These are phyloP conservation scores for Thyridium curvatum DNA, from an alignment of 2,329 filamentous ascomycete genomes.

Conservation along the genomic window DNA sequence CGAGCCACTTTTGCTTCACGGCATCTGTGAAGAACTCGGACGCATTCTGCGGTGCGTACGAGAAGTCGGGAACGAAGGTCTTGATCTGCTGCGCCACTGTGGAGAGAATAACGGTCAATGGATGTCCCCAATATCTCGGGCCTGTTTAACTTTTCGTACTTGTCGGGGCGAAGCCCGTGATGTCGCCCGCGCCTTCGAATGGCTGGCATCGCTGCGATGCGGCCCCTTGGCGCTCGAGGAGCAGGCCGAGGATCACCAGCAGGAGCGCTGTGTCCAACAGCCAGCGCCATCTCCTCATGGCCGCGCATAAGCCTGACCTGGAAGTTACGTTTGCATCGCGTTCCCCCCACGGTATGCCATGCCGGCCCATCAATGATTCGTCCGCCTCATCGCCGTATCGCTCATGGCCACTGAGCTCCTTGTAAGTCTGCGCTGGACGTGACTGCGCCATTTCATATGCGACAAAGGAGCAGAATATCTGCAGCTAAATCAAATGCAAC, in stretches of 20 bases:
- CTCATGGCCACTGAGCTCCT: too few relatives aligned
- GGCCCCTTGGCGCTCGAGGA: conserved; percentile 19
- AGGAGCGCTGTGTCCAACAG: conserved; percentile 27
- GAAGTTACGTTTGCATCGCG: neutral
- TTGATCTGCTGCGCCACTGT: conserved; percentile 31
- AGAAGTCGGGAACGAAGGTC: conserved; percentile 26
- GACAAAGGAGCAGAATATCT: too few relatives aligned
- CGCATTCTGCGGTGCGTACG: conserved; percentile 29
- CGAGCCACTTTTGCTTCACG: conserved; percentile 26
- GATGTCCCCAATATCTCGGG: neutral
- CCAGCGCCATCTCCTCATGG: conserved; percentile 11
- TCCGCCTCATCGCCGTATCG: neutral
- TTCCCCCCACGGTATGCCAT: neutral
- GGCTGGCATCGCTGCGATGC: conserved; percentile 5
- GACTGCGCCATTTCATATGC: too few relatives aligned
- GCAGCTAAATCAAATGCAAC: too few relatives aligned
- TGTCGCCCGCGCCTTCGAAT: conserved; percentile 27
- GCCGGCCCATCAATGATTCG: conserved; percentile 2
- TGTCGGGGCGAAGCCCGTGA: conserved; percentile 31
- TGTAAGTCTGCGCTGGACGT: too few relatives aligned
- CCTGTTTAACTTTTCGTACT: conserved; percentile 18
- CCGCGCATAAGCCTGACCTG: neutral
- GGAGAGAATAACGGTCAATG: neutral
- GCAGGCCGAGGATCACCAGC: conserved; percentile 24
- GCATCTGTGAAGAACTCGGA: conserved; percentile 29